Conservation (phyloP, 768 basidiomycete genomes). For the Hypholoma fasciculare region DNA sequence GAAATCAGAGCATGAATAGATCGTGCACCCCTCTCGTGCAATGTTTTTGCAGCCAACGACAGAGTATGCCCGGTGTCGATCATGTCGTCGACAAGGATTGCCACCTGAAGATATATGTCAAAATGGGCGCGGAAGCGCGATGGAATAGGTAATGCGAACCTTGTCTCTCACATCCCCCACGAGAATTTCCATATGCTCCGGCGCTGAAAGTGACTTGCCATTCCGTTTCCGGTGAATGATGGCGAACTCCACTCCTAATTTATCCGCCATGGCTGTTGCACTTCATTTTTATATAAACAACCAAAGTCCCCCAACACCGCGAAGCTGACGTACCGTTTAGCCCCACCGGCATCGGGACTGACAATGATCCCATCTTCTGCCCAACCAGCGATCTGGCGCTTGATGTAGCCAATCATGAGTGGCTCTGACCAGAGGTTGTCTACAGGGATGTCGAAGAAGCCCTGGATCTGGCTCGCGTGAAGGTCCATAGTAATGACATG, state of each 20-base stretch:
- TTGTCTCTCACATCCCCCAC: slow-evolving; percentile 95
- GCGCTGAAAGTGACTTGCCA: slow-evolving; percentile 60
- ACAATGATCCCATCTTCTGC: slow-evolving; percentile 80
- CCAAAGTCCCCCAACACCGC: slow-evolving; percentile 1
- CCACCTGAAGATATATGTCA: slow-evolving; percentile 51
- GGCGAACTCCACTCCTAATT: slow-evolving; percentile 93
- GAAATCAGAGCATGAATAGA: slow-evolving; percentile 87
- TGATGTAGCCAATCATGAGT: slow-evolving; percentile 92
- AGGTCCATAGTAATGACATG: slow-evolving; percentile 99
- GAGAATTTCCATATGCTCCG: slow-evolving; percentile 87
- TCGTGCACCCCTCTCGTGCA: slow-evolving; percentile 88
- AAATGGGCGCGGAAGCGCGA: background rate
- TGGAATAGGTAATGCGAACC: slow-evolving; percentile 34
- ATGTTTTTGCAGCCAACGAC: slow-evolving; percentile 77
- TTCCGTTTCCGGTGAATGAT: slow-evolving; percentile 91
- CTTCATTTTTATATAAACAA: slow-evolving; percentile 40
- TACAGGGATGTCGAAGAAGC: slow-evolving; percentile 98
- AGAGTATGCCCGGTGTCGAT: slow-evolving; percentile 95
- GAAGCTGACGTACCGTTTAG: slow-evolving; percentile 77
- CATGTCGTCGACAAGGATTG: slow-evolving; percentile 98
- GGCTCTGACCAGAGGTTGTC: slow-evolving; percentile 98
- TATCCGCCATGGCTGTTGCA: slow-evolving; percentile 93
- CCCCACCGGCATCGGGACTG: slow-evolving; percentile 96
- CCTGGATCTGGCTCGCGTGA: slow-evolving; percentile 97
- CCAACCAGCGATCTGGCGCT: slow-evolving; percentile 84